Base-by-base conservation (phyloP, 768 basidiomycete genomes). In the Kwoniella pini region DNA sequence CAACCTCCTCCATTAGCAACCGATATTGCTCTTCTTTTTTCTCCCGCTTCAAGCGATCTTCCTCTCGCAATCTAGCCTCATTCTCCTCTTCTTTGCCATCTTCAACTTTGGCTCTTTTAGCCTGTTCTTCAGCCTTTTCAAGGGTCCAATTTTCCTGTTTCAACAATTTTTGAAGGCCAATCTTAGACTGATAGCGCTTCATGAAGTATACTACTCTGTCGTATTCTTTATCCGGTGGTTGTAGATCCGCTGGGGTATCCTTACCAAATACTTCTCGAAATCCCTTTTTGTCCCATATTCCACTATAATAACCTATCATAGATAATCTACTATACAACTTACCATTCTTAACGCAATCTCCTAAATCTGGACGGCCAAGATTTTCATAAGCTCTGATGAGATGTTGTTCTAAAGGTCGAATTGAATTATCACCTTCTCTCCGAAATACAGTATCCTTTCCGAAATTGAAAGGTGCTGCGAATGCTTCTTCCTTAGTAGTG, bases 301-400 rank as follows among this genome's bases (percentile, higher is more conserved):
- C 0, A 22, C 31, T 19, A 31, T 42, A 55, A 4, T 22, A 15
- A 4, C 43, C 54, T 15, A 55, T 55, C 15, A 15, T 15, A n/a
- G 6, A 6, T 17, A 63, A 43, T 17, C 62, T 24, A 17, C 55
- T 43, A 31, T 64, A 61, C 2, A 51, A 24, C 40, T 50, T 56
- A 11, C 64, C 64, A 21, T 60, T 27, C 22, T 38, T 28, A 1
- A 65, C 48, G 26, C 58, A 61, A 4, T 61, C 54, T 15, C 59
- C 64, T 1, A 65, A 33, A 28, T 65, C 64, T 2, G 45, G 22
- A 17, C 64, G 31, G 5, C 43, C 48, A 3, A 39, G 19, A 3
- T 40, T n/a, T 22, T 51, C 43, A 49, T 65, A 57, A 26, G 40
- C 38, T 9, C 51, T 28, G 17, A 42, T 36, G 0, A 65, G 39